A percentile compares a stretch with the other conserved stretches of the same genome.
phyloP scores from a whole-genome alignment of 495 filamentous ascomycete species.

The Podospora fimiseda region DNA sequence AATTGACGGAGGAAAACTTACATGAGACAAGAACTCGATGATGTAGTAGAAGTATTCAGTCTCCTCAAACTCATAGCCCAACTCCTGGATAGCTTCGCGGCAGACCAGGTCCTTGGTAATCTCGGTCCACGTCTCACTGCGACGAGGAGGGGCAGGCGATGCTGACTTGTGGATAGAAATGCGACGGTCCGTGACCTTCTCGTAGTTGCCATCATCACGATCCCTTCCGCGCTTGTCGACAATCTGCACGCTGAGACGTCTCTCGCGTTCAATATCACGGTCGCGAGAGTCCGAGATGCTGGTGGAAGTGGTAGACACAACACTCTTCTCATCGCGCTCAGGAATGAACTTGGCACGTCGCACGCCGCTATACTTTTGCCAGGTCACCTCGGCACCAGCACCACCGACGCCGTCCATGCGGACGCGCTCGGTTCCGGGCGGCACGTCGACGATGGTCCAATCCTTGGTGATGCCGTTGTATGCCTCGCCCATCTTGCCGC shows the following conservation, averaged over 20 bases:
- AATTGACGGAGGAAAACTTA: slow-evolving; percentile 42
- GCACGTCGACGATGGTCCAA: slow-evolving; percentile 74
- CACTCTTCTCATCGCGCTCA: slow-evolving; percentile 33
- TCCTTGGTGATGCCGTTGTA: slow-evolving; percentile 61
- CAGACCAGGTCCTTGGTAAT: slow-evolving; percentile 91
- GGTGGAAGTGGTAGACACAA: slow-evolving; percentile 24
- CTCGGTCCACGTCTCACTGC: slow-evolving; percentile 87
- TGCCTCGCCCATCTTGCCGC: slow-evolving; percentile 60
- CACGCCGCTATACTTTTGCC: slow-evolving; percentile 71
- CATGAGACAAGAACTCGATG: slow-evolving; percentile 82
- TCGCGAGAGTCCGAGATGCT: slow-evolving; percentile 23
- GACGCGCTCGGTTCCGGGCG: slow-evolving; percentile 69
- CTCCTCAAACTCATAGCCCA: slow-evolving; percentile 89
- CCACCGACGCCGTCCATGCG: slow-evolving; percentile 68
- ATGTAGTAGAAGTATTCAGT: slow-evolving; percentile 86
- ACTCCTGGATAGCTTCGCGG: slow-evolving; percentile 75
- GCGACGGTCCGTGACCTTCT: slow-evolving; percentile 41
- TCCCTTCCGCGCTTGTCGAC: slow-evolving; percentile 34
- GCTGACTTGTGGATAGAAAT: slow-evolving; percentile 29
- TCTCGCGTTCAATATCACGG: slow-evolving; percentile 19
- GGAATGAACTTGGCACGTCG: slow-evolving; percentile 61
- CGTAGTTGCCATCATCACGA: slow-evolving; percentile 38
- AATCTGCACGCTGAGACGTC: slow-evolving; percentile 39
- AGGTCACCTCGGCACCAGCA: slow-evolving; percentile 60
- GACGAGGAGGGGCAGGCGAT: slow-evolving; percentile 30